Percentiles rank a stretch among this genome's conserved stretches.
phyloP scores from a whole-genome alignment of 2,329 filamentous ascomycete genomes.

The Sordariomycetes sp. region DNA sequence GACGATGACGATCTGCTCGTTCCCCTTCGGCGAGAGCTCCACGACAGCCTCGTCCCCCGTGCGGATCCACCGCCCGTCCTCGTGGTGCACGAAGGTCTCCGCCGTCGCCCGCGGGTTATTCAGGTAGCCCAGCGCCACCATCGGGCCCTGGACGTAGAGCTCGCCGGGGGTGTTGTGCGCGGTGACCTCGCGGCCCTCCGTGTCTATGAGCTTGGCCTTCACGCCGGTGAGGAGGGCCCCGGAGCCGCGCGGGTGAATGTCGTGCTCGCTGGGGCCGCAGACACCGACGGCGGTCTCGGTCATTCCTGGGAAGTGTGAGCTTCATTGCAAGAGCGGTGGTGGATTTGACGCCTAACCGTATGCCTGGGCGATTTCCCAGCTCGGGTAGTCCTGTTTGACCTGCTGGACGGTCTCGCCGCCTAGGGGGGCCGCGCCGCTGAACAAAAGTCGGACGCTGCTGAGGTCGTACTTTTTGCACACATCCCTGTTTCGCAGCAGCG shows the following conservation, averaged over 20 bases:
- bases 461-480: constrained; percentile 59
- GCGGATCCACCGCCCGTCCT: constrained; percentile 58
- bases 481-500: constrained; percentile 55
- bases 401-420: constrained; percentile 62
- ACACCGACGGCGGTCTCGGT: constrained; percentile 71
- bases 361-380: constrained; percentile 55
- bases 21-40: constrained; percentile 45
- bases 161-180: constrained; percentile 58
- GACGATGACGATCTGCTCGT: constrained; percentile 69
- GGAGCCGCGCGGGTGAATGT: constrained; percentile 61
- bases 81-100: constrained; percentile 55
- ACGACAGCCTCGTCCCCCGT: constrained; percentile 73
- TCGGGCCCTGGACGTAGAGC: constrained; percentile 62
- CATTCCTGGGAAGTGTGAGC: constrained; percentile 36
- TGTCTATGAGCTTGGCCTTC: constrained; percentile 55
- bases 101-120: constrained; percentile 68
- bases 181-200: constrained; percentile 60
- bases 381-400: constrained; percentile 48
- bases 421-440: constrained; percentile 69
- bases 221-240: constrained; percentile 58
- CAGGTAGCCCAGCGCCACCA: constrained; percentile 65
- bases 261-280: constrained; percentile 44
- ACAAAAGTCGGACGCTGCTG: constrained; percentile 52
- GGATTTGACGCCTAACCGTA: constrained; percentile 41
- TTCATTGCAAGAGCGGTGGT: constrained; percentile 1